Evolutionary conservation across 352 stramenopile species (phyloP), one percentile per base, ranked within the genome.

Genomic region (Phytophthora sansomeana): DNA sequence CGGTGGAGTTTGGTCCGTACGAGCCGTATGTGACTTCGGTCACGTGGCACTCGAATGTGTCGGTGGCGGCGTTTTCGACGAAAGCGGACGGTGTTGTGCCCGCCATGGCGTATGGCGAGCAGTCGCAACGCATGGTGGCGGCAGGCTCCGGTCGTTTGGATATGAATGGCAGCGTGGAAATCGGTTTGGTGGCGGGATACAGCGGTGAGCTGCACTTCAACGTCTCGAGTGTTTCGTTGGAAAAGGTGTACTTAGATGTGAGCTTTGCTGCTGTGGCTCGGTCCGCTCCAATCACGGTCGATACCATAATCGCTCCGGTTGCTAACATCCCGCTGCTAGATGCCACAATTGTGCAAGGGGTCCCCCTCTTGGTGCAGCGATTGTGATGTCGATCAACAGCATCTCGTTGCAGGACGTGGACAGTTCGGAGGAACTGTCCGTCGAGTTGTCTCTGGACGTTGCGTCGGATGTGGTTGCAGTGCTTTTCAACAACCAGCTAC

Each of bases 141-240:
- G 61, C 61, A 13, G 61, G 56, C 8, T 29, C 36, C 0, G 43
- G 38, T 13, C 43, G 16, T 5, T 11, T 75, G 36, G 50, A 68
- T 6, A 69, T 75, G 55, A 42, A 17, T 13, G 68, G 68, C 1
- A 64, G 53, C 55, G 42, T 76, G 33, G 68, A 76, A 52, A 70
- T 76, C 28, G 44, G 19, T 16, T 24, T 73, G 24, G 51, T 66
- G 16, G 3, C 43, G 6, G 68, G 68, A 13, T 76, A 66, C 48
- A 76, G 68, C 7, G 63, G 63, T 1, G 33, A 69, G 19, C 11
- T 76, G 14, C 19, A 41, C 6, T 50, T 76, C 6, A 51, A 17
- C 29, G 10, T 76, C 26, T 42, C 8, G 28, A 73, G 63, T 32
- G 30, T 47, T 14, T 54, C 68, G 3, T n/a, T 49, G 8, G 68